These are phyloP conservation scores for Kazachstania viticola DNA, from an alignment of 805 yeast species.

Conservation along the genomic window DNA sequence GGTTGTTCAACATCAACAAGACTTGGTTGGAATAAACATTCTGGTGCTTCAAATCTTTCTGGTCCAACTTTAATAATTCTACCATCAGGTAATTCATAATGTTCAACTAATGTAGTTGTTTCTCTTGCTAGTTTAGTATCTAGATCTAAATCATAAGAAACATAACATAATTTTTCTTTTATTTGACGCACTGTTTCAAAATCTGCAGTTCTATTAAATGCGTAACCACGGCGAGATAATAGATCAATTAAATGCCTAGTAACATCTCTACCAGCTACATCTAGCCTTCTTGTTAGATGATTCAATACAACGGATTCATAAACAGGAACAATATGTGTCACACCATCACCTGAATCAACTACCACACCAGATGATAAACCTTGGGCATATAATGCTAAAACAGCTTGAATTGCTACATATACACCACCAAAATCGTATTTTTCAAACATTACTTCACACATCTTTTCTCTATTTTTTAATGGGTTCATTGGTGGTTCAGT, in stretches of 20 bases:
- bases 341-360: slow-evolving; percentile 91
- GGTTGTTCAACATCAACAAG: slow-evolving; percentile 94
- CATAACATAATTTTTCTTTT: slow-evolving; percentile 91
- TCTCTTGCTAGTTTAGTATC: slow-evolving; percentile 82
- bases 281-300: slow-evolving; percentile 83
- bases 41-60: slow-evolving; percentile 61
- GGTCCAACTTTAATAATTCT: slow-evolving; percentile 87
- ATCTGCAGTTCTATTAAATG: slow-evolving; percentile 96
- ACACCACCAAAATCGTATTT: slow-evolving; percentile 87
- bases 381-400: slow-evolving; percentile 93
- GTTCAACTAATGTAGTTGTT: slow-evolving; percentile 89
- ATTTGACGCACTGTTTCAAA: slow-evolving; percentile 97
- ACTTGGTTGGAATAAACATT: slow-evolving; percentile 91
- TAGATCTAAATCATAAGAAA: slow-evolving; percentile 83
- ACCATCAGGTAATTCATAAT: slow-evolving; percentile 93
- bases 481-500: slow-evolving; percentile 99
- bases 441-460: slow-evolving; percentile 93
- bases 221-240: slow-evolving; percentile 89
- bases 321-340: slow-evolving; percentile 95
- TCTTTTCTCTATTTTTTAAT: slow-evolving; percentile 73
- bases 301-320: slow-evolving; percentile 94
- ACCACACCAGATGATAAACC: slow-evolving; percentile 95
- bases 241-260: slow-evolving; percentile 90
- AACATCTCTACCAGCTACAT: slow-evolving; percentile 97
- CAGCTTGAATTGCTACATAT: slow-evolving; percentile 94